phyloP scores from a whole-genome alignment of 306 rosid species.

The Fragaria iinumae region DNA sequence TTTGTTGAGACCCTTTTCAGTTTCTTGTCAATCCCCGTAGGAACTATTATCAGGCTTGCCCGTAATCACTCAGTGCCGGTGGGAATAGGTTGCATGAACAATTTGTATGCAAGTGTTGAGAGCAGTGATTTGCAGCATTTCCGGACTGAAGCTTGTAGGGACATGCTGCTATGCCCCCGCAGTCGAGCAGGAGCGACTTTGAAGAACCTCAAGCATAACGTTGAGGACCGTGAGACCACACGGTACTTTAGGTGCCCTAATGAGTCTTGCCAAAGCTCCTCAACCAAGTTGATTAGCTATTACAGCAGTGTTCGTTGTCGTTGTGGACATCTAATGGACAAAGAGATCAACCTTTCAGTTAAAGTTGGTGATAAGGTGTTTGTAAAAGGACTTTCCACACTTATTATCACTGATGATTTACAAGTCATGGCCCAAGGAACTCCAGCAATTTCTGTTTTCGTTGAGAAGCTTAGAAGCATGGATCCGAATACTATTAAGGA shows the following conservation, averaged over 20 bases:
- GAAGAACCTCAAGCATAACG: background rate
- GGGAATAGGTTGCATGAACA: constrained; percentile 20
- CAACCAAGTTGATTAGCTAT: background rate
- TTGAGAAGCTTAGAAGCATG: background rate
- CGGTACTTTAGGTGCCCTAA: background rate
- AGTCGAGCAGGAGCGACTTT: background rate
- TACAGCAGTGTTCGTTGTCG: background rate
- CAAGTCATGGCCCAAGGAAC: constrained; percentile 3
- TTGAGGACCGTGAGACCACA: background rate
- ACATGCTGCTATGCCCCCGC: constrained; percentile 16
- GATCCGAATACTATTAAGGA: background rate
- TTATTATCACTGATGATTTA: constrained; percentile 14
- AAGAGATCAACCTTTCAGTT: background rate
- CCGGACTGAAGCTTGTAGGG: background rate
- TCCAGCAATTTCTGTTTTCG: background rate
- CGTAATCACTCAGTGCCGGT: background rate
- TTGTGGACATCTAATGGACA: background rate
- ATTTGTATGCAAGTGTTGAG: constrained; percentile 14
- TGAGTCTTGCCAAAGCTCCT: background rate
- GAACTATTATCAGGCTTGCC: constrained; percentile 1
- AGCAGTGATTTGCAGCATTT: background rate
- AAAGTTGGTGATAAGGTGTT: background rate
- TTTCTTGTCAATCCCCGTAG: constrained; percentile 20
- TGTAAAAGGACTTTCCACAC: background rate
- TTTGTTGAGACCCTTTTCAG: constrained; percentile 17